Evolutionary conservation across 78 protist species (phyloP), one percentile per base, ranked within the genome.

Genomic region (Speleostelium caveatum): DNA sequence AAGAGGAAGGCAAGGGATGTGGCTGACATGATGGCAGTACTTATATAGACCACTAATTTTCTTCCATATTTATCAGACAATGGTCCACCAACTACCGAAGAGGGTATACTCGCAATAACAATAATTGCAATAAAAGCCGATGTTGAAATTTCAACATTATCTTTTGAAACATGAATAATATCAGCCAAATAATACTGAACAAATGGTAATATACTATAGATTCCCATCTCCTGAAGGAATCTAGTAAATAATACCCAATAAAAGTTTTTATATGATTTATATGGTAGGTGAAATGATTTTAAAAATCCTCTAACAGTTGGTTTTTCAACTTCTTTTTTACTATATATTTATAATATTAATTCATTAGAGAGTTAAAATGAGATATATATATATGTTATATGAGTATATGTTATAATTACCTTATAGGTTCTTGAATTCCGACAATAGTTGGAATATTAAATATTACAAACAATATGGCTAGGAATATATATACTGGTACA

Each of bases 1-100:
- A 86, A 7, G 0, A 86, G n/a, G 41, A 86, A 86, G 14, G 68
- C 71, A 10, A 58, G 30, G 1, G 63, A 71, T 26, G 28, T 0
- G 0, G 38, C 4, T 3, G 92, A n/a, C 86, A 75, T 73, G 2
- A 65, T 56, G 17, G 38, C 60, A 71, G 79, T 32, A 14, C 67
- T 42, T 21, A 86, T 41, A 17, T 86, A 86, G 0, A 86, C 92
- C 61, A 67, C 21, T 19, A 86, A 1, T 22, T 86, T 86, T 22
- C 92, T 24, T 6, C 92, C 92, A 49, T 68, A 86, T 51, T 74
- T 69, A 59, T 86, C 67, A n/a, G 92, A 73, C 12, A 86, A 36
- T 2, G 86, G 86, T 3, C 79, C 77, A 14, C 78, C 85, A 3
- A 86, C 58, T 2, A 86, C 28, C 2, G 56, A 32, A 1, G 68